Evolutionary conservation across 768 basidiomycete species (phyloP), one percentile per base, ranked within the genome.

Genomic region (Tulasnella sp.): DNA sequence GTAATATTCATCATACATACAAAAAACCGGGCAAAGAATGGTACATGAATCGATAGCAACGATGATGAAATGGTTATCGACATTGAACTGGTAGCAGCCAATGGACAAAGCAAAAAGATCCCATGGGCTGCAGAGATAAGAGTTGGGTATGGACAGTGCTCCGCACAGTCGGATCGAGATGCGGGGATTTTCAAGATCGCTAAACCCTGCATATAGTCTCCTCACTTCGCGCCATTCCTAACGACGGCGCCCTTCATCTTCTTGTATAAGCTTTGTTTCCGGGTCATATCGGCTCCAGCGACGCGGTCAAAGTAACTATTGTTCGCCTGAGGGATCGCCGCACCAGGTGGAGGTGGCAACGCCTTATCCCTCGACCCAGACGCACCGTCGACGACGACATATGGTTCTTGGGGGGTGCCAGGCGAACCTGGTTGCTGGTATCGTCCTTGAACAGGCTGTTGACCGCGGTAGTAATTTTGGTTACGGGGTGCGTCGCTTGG

Each of bases 221-320:
- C 26, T 72, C 37, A 72, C 37, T 76, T 76, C 39, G 55, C 75
- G 35, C 55, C 75, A 69, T 40, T 61, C 48, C 61, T 61, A 61
- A 26, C 75, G 48, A 93, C 92, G 6, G 87, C 93, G 67, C 88
- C 88, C 80, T 91, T 91, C 77, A 94, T 89, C 83, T 92, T 93
- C 88, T 91, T 91, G 86, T 94, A 88, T 78, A 94, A 85, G 82
- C 92, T 93, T 1, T 91, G 87, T 87, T 90, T 94, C 82, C 93
- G 87, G 70, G 90, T 90, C 0, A 94, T 86, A 32, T 86, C 85
- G 4, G 84, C 84, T 29, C 83, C 85, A 51, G 84, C 83, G 48
- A 83, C 74, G 74, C 83, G 84, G 70, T 90, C 90, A 82, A 89
- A 88, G 82, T 92, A 91, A n/a, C 83, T 87, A 40, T 83, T 82